Evolutionary conservation across 2,329 filamentous ascomycete genomes (phyloP), one percentile per base, ranked within the genome.

Genomic region (Ceratocystis lukuohia): DNA sequence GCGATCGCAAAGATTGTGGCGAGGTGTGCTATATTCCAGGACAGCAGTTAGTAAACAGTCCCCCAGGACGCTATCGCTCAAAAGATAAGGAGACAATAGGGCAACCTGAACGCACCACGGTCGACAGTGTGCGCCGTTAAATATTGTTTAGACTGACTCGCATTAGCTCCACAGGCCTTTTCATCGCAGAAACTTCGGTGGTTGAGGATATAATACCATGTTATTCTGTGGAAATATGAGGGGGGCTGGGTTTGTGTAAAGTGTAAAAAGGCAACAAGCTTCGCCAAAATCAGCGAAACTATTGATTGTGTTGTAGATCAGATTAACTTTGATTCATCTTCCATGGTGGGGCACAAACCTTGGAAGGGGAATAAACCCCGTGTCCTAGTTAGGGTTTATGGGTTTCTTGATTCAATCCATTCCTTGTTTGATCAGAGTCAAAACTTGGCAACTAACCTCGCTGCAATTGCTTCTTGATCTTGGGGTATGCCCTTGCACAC

Each of bases 51-150:
- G 56, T 50, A n/a, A 48, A 41, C 30, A 61, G 15, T 17, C 15
- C 56, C 7, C 2, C 25, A 37, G 10, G 53, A 22, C 6, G 20
- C 10, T 50, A n/a, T 12, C 6, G 1, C 17, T 37, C 12, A 5
- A 37, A 28, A n/a, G 15, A 37, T 15, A n/a, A 30, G n/a, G 7
- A 59, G 56, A 59, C 25, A 59, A 33, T 41, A 53, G 44, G 28
- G 20, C 48, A 53, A 28, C 30, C 57, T 61, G 64, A 65, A 73
- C 79, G 75, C 75, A 90, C 90, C 91, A 79, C 91, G 84, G 74
- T 96, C 89, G 75, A 96, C 84, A 56, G 91, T 93, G 76, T 96
- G 90, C 71, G 88, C 88, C 72, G 93, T 95, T 69, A 99, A 84
- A 75, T 96, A 99, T 87, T 97, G 94, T 80, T 97, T 97, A 66